Conservation (phyloP, 2,329 filamentous ascomycete species). For the Beauveria pseudobassiana region DNA sequence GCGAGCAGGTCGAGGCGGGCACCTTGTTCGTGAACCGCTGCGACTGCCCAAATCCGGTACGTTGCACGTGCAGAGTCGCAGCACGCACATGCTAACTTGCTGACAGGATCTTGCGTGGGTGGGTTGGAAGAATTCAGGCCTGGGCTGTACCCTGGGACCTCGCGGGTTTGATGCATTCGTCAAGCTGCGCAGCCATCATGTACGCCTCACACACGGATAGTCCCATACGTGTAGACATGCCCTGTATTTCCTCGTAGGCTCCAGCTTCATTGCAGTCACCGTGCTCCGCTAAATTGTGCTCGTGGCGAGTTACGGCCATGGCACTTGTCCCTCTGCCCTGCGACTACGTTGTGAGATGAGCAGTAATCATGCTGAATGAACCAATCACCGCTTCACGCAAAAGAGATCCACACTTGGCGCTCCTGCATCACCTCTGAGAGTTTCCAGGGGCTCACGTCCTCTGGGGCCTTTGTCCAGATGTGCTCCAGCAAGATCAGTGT, state of each 20-base stretch:
- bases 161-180: conserved; percentile 95
- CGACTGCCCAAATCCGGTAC: conserved; percentile 84
- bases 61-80: conserved; percentile 28
- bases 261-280: not conserved
- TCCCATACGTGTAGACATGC: not conserved
- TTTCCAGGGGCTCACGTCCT: conserved; percentile 32
- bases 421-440: conserved; percentile 38
- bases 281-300: not conserved
- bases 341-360: too few species aligned
- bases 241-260: not conserved
- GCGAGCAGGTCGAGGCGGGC: conserved; percentile 78
- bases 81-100: not conserved
- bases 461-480: conserved; percentile 30
- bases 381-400: conserved; percentile 26
- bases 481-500: conserved; percentile 33
- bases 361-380: not conserved
- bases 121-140: conserved; percentile 94
- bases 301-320: too few species aligned
- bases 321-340: too few species aligned
- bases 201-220: conserved; percentile 1
- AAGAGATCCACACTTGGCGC: conserved; percentile 40
- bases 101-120: conserved; percentile 82
- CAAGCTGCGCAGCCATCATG: conserved; percentile 89
- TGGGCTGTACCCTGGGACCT: conserved; percentile 81
- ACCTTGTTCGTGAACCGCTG: conserved; percentile 95